Percentiles rank a stretch among this genome's conserved stretches.
Conservation (phyloP, 306 rosid species). For the Acacia acuminata region DNA sequence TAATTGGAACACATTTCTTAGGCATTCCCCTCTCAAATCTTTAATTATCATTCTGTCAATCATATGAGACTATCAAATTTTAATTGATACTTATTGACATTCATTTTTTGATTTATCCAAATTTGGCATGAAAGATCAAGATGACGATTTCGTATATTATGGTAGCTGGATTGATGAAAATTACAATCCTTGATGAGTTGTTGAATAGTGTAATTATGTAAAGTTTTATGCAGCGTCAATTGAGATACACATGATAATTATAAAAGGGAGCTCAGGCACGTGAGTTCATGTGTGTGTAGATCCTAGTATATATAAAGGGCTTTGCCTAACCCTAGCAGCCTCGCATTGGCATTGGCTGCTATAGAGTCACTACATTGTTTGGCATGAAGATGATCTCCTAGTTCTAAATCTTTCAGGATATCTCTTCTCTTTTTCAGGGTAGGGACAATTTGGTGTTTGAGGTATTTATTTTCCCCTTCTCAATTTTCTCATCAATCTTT, state of each 20-base stretch:
- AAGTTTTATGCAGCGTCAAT: conserved; percentile 7
- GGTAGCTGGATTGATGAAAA: conserved; percentile 3
- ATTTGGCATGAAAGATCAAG: conserved; percentile 22
- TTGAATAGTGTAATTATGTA: not conserved
- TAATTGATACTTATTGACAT: conserved; percentile 22
- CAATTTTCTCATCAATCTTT: conserved; percentile 22
- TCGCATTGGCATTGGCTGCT: conserved; percentile 22
- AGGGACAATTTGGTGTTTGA: conserved; percentile 27
- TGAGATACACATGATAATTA: conserved; percentile 5
- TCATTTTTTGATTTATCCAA: conserved; percentile 6
- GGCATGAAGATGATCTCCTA: conserved; percentile 17
- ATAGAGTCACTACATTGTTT: conserved; percentile 16
- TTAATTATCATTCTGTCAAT: conserved; percentile 5
- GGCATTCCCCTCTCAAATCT: not conserved
- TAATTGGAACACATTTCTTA: not conserved
- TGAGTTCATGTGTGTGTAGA: not conserved
- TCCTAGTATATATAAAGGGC: conserved; percentile 3
- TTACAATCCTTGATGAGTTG: conserved; percentile 26
- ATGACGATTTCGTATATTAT: conserved; percentile 8
- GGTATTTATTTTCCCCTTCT: conserved; percentile 20
- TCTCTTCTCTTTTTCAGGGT: conserved; percentile 4
- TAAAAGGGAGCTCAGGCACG: not conserved
- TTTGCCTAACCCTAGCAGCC: conserved; percentile 13
- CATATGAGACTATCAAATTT: conserved; percentile 20
- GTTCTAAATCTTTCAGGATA: conserved; percentile 15